Base-by-base conservation (phyloP, 2,329 filamentous ascomycete species). In the Cladosporium phlei region DNA sequence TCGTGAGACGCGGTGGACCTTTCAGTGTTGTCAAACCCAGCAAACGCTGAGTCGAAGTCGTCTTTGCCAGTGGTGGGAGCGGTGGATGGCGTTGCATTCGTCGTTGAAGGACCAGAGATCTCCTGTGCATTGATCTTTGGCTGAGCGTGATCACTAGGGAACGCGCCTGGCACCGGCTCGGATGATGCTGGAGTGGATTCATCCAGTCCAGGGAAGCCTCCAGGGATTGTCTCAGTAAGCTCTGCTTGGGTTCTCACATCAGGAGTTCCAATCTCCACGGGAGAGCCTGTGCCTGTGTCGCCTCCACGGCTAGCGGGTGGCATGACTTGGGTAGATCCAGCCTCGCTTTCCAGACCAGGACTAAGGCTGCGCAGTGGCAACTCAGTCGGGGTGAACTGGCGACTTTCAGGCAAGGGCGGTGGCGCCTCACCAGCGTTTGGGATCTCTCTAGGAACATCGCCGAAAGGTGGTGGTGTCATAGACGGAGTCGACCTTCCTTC, bases 21-120 rank as follows among this genome's bases (percentile, higher is more conserved):
- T 10, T 64, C 52, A n/a, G 46, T 49, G 5, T 59, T 56, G 11
- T 73, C 74, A 58, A 93, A 91, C 47, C 82, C 83, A 33, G 85
- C 86, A 70, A 94, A 94, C 2, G 88, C 88, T 51, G 83, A 82
- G 61, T 94, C 88, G 56, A 94, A 93, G 57, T 93, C 88, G 39
- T 86, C 82, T 69, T 88, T 88, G 19, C 68, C 66, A 32, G 60
- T 61, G 24, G 69, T 48, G 37, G 56, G 45, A 14, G 21, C 45
- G 8, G 17, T 28, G 14, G 32, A 45, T 67, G 34, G 62, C 61
- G 38, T 67, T 68, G 56, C 68, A 69, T 50, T 70, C 63, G 48
- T 73, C 69, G 55, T 72, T 74, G 49, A 73, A 63, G 43, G 66
- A 67, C 52, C 70, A 72, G 74, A 75, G 24, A 69, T 66, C 48